Percentiles rank a stretch among this genome's conserved stretches.
Evolutionary conservation across 2,329 filamentous ascomycete species (phyloP).

Genomic region (Ceratocystis cacaofunesta): DNA sequence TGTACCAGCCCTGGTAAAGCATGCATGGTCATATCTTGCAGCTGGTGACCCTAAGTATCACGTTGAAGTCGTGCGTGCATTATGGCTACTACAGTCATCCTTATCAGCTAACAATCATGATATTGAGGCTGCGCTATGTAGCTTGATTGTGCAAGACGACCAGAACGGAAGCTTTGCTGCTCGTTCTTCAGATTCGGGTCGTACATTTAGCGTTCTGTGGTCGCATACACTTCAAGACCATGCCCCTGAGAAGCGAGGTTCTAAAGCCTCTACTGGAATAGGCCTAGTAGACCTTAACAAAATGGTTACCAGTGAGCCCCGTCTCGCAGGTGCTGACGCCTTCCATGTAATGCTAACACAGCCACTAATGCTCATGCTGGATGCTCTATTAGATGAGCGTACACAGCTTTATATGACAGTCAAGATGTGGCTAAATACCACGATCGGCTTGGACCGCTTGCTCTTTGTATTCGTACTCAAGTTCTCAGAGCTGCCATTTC

Average conservation of each 20-base stretch:
- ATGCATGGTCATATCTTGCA: conserved; percentile 68
- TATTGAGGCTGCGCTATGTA: conserved; percentile 64
- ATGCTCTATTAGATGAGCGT: conserved; percentile 57
- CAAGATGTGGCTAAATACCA: conserved; percentile 62
- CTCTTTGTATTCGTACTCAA: conserved; percentile 47
- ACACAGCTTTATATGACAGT: conserved; percentile 63
- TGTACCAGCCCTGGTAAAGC: conserved; percentile 51
- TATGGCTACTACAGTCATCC: conserved; percentile 72
- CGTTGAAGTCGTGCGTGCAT: conserved; percentile 72
- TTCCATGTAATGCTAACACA: conserved; percentile 64
- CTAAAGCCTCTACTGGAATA: conserved; percentile 23
- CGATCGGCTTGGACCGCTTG: conserved; percentile 48
- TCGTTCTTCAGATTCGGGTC: conserved; percentile 44
- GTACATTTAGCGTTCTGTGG: conserved; percentile 65
- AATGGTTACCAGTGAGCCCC: conserved; percentile 25
- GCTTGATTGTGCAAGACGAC: conserved; percentile 47
- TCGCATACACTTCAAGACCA: conserved; percentile 58
- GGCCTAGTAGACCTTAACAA: conserved; percentile 13
- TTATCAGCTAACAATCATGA: conserved; percentile 53
- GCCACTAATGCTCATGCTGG: conserved; percentile 68
- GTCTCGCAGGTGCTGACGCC: conserved; percentile 42
- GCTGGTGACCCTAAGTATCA: conserved; percentile 82
- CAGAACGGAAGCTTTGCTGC: conserved; percentile 32
- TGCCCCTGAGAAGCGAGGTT: conserved; percentile 35
- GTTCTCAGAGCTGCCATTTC: conserved; percentile 40